Base-by-base conservation (phyloP, 176 grass and related monocot genomes). In the Ampelocalamus luodianensis region DNA sequence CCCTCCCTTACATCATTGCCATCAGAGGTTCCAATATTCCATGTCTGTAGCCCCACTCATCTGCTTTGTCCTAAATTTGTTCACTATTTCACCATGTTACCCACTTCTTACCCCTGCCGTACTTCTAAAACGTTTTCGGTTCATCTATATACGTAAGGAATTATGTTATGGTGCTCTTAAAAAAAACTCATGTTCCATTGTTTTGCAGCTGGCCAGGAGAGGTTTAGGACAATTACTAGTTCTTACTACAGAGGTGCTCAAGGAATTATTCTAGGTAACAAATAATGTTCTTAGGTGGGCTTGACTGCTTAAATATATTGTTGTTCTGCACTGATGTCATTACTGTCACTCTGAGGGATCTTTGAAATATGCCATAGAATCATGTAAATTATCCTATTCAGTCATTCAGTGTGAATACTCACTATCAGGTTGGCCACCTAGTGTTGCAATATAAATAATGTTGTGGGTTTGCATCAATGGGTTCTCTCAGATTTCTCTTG, bases 191-290 rank as follows among this genome's bases (percentile, higher is more conserved):
- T 81, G 44, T 62, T 88, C 17, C 18, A 70, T 85, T 74, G 42
- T 84, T 80, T 65, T 92, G 89, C 91, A 99, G 96, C 96, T 92
- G 96, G 96, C 27, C 96, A 99, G 65, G 96, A 99, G 86, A 94
- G 91, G 80, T 99, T 99, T 90, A 92, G 93, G 87, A 92, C 96
- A 72, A 82, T 99, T 71, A 99, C 96, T 81, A 92, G 93, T 89
- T 99, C 96, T 92, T 99, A 99, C 65, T 99, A 96, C 78, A 92
- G 96, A 96, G 89, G 96, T 67, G 91, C 91, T 94, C 96, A 99
- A 86, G 96, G 96, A 89, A 99, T 99, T 81, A 92, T 99, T 86
- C 88, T 99, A 86, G 96, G 96, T 99, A 94, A 88, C 15, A 64
- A 32, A 16, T 10, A 45, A 23, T 80, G 24, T 74, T 66, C 6